phyloP scores from a whole-genome alignment of 495 filamentous ascomycete genomes.

The Hypoxylon cercidicola region DNA sequence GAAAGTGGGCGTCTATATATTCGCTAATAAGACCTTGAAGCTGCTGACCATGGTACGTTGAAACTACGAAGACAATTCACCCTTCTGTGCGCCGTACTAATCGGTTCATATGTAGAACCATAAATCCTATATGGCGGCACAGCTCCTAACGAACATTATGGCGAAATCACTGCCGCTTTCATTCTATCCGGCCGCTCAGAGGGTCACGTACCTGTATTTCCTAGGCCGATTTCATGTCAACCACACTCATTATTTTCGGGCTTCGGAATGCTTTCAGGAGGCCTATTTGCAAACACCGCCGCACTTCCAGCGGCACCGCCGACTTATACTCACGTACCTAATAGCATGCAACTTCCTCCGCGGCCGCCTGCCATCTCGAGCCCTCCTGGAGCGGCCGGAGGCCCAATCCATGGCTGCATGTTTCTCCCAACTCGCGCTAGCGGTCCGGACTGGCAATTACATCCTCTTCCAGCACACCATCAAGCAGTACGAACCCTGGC shows the following conservation, averaged over 20 bases:
- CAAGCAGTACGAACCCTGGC: slow-evolving; percentile 68
- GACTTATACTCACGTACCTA: slow-evolving; percentile 83
- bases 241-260: slow-evolving; percentile 80
- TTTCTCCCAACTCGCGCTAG: slow-evolving; percentile 76
- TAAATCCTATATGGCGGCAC: slow-evolving; percentile 74
- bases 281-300: slow-evolving; percentile 83
- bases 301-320: slow-evolving; percentile 74
- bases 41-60: slow-evolving; percentile 79
- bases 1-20: slow-evolving; percentile 85
- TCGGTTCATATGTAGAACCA: slow-evolving; percentile 56
- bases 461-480: slow-evolving; percentile 77
- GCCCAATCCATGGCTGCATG: slow-evolving; percentile 72
- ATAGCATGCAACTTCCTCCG: slow-evolving; percentile 85
- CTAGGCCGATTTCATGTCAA: slow-evolving; percentile 89
- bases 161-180: slow-evolving; percentile 80
- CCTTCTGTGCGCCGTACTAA: slow-evolving; percentile 12
- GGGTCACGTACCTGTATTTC: slow-evolving; percentile 93
- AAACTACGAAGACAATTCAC: background rate
- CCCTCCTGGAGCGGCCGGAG: slow-evolving; percentile 76
- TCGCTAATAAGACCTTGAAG: slow-evolving; percentile 91
- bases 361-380: slow-evolving; percentile 79
- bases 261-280: slow-evolving; percentile 75
- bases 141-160: slow-evolving; percentile 90
- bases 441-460: slow-evolving; percentile 84
- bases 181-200: slow-evolving; percentile 85